Base-by-base conservation (phyloP, 1,139 yeast genomes). In the Chernovozyma aurita region DNA sequence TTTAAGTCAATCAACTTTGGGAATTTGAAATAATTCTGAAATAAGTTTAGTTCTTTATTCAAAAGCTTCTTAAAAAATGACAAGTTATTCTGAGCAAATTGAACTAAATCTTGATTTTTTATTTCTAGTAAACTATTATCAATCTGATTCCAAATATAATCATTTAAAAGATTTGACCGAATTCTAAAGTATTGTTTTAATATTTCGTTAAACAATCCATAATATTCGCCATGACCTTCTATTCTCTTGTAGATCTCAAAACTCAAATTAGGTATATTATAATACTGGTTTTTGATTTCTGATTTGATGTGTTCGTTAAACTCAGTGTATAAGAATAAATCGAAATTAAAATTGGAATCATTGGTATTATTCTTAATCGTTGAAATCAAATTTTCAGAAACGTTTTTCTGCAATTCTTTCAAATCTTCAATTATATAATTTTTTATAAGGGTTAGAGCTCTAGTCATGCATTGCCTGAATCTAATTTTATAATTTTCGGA, bases 391-490 rank as follows among this genome's bases (percentile, higher is more conserved):
- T 61, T 65, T 30, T 43, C 48, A 13, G 59, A 54, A 24, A 83
- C 65, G 8, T 66, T 73, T 18, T 58, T 59, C 28, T 71, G 68
- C 2, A 77, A 55, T 14, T 63, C 65, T 39, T 73, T 76, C 32
- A 88, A 54, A 31, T 73, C 73, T 31, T 66, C 71, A 20, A 71
- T 70, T 40, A 85, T 63, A 52, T 79, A 85, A 47, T 82, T 85
- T 44, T 82, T 75, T 17, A 87, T 76, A 44, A 92, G 65, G 0
- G 95, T 79, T 38, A 88, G 68, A 0, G 95, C 81, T 41, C 96
- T 73, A 1, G 94, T 81, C 75, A 88, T 72, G 51, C 96, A 86
- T 49, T 86, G 95, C 42, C 87, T 74, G 59, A 85, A 86, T 42
- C 92, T 71, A 45, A 81, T 76, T 31, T 73, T 73, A 55, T 86